These are phyloP conservation scores for Suhomyces sp. DNA, from an alignment of 805 yeast species.

Conservation along the genomic window DNA sequence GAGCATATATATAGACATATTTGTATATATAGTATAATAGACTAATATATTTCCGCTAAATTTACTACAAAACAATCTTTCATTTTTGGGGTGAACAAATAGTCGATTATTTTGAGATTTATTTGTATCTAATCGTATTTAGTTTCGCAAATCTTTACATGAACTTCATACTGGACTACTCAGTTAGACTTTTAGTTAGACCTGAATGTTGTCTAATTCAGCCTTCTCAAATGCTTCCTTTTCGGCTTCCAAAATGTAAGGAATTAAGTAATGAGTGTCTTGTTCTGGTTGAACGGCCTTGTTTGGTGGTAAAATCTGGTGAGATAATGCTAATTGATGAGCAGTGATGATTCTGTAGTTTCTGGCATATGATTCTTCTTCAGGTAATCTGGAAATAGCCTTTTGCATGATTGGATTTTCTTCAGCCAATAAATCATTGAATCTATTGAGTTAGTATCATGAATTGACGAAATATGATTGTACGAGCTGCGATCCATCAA, in stretches of 20 bases:
- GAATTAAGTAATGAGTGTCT: slow-evolving; percentile 78
- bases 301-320: slow-evolving; percentile 77
- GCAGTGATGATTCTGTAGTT: slow-evolving; percentile 90
- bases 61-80: neutral
- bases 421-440: slow-evolving; percentile 84
- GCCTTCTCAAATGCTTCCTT: slow-evolving; percentile 85
- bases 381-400: slow-evolving; percentile 85
- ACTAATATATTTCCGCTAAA: neutral
- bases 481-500: neutral
- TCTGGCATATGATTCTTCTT: slow-evolving; percentile 82
- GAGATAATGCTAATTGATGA: slow-evolving; percentile 80
- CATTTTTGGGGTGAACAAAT: neutral
- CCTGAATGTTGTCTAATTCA: slow-evolving; percentile 75
- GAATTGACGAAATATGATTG: neutral
- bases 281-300: slow-evolving; percentile 79
- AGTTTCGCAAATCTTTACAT: neutral
- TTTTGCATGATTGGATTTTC: slow-evolving; percentile 84
- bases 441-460: slow-evolving; percentile 34
- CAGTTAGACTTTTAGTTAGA: slow-evolving; percentile 10
- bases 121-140: neutral
- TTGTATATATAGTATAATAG: neutral
- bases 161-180: neutral
- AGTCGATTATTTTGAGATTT: neutral
- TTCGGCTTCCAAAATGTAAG: slow-evolving; percentile 91
- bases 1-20: neutral